Evolutionary conservation across 768 basidiomycete species (phyloP).

Genomic region (Daedaleopsis sinensis): DNA sequence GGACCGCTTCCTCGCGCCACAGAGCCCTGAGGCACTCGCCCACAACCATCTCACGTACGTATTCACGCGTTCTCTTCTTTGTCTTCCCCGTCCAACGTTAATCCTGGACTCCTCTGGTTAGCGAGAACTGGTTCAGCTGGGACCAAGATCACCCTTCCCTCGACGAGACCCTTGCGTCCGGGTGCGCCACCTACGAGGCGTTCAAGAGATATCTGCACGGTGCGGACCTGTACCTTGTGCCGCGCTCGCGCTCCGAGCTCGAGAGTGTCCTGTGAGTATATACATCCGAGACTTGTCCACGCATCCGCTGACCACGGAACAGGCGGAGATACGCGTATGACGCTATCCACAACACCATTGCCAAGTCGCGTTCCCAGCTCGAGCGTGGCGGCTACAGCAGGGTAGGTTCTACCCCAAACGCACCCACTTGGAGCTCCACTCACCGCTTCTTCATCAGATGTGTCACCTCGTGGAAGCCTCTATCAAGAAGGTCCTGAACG

Average conservation of each 20-base stretch:
- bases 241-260: conserved; percentile 64
- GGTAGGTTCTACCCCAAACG: conserved; percentile 37
- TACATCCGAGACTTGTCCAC: conserved; percentile 7
- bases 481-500: conserved; percentile 68
- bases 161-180: conserved; percentile 74
- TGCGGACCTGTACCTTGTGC: conserved; percentile 70
- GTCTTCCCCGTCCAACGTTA: conserved; percentile 17
- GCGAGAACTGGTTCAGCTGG: conserved; percentile 71
- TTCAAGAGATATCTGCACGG: conserved; percentile 75
- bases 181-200: conserved; percentile 80
- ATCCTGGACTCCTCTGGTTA: conserved; percentile 32
- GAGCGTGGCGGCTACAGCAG: conserved; percentile 59
- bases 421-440: conserved; percentile 1
- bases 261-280: conserved; percentile 68
- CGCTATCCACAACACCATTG: conserved; percentile 79
- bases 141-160: conserved; percentile 69
- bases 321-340: conserved; percentile 80
- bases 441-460: conserved; percentile 42
- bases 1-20: conserved; percentile 74
- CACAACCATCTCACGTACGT: conserved; percentile 69
- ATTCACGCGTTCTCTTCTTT: background rate
- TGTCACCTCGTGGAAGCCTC: conserved; percentile 74
- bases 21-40: conserved; percentile 74
- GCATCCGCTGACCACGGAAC: conserved; percentile 4
- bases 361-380: conserved; percentile 65